phyloP scores from a whole-genome alignment of 345 rosid genomes.

The Eutrema yunnanense region DNA sequence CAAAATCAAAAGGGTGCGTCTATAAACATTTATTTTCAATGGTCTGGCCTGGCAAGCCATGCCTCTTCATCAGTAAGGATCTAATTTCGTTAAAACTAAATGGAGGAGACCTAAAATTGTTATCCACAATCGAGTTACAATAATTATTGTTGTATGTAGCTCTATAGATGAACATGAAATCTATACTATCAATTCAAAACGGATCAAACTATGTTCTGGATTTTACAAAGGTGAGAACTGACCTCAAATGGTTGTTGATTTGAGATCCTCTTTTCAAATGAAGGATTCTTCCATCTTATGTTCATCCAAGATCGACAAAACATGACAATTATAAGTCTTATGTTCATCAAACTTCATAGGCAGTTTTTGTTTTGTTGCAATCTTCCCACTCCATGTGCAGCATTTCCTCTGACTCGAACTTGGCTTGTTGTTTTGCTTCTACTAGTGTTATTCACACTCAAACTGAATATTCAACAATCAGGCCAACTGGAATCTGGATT shows the following conservation, averaged over 20 bases:
- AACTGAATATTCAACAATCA: conserved; percentile 3
- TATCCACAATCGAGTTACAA: background rate
- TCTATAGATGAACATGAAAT: background rate
- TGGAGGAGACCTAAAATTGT: background rate
- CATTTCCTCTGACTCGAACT: background rate
- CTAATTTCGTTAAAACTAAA: background rate
- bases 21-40: background rate
- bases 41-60: background rate
- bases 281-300: background rate
- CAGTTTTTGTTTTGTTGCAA: background rate
- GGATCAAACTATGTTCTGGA: background rate
- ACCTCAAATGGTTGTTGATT: background rate
- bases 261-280: background rate
- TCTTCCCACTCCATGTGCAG: background rate
- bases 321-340: background rate
- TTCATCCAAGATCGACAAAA: background rate
- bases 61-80: background rate
- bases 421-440: background rate
- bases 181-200: background rate
- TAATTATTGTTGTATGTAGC: background rate
- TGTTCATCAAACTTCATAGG: background rate
- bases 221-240: background rate
- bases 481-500: conserved; percentile 27
- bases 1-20: background rate
- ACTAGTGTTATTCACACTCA: background rate